These are phyloP conservation scores for Exophiala dermatitidis DNA, from an alignment of 2,329 filamentous ascomycete species.

Conservation along the genomic window DNA sequence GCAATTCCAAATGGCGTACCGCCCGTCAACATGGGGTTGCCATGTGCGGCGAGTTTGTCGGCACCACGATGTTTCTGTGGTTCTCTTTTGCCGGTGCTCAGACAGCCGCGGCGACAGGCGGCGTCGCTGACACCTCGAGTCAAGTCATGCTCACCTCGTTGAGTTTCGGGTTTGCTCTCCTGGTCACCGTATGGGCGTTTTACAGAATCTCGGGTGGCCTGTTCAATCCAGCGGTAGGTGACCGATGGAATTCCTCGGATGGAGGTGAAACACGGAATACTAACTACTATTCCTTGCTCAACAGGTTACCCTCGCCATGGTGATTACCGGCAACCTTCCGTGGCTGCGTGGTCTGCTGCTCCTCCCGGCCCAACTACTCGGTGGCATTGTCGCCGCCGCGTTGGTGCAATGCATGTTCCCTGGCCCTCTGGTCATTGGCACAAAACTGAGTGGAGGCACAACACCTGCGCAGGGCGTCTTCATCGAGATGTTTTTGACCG, in stretches of 20 bases:
- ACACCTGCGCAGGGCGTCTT: conserved; percentile 55
- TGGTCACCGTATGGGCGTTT: conserved; percentile 49
- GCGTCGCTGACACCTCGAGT: conserved; percentile 2
- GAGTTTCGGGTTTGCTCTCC: conserved; percentile 41
- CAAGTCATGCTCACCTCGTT: conserved; percentile 28
- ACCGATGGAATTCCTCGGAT: neutral
- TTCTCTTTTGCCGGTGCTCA: conserved; percentile 44
- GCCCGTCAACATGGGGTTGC: conserved; percentile 31
- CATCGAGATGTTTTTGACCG: conserved; percentile 60
- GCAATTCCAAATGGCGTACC: neutral
- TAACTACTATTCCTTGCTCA: neutral
- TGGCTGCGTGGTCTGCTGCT: conserved; percentile 47
- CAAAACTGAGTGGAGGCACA: conserved; percentile 46
- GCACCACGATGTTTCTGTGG: conserved; percentile 46
- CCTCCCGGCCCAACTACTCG: conserved; percentile 51
- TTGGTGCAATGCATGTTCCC: conserved; percentile 53
- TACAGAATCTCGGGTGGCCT: conserved; percentile 46
- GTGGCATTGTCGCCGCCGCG: conserved; percentile 53
- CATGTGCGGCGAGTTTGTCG: conserved; percentile 45
- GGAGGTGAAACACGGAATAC: neutral
- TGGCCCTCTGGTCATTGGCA: conserved; percentile 48
- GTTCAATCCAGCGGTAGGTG: conserved; percentile 44
- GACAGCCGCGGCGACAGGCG: conserved; percentile 30
- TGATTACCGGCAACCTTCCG: conserved; percentile 50
- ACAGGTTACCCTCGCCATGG: conserved; percentile 50